Conservation (phyloP, 2,329 filamentous ascomycete species). For the Cladosporium sp. region DNA sequence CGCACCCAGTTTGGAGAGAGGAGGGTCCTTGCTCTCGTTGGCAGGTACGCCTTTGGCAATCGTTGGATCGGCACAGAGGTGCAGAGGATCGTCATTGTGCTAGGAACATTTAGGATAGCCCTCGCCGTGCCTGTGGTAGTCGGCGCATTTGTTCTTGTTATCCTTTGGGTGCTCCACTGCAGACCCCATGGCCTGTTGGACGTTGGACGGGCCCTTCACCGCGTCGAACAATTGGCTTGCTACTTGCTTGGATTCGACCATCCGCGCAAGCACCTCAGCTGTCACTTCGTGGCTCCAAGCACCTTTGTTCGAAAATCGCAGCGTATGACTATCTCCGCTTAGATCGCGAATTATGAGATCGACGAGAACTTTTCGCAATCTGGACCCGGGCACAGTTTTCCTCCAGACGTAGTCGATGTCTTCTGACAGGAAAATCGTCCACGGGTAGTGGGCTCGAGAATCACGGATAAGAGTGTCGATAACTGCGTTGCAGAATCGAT, state of each 20-base stretch:
- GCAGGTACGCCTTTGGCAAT: too few species aligned
- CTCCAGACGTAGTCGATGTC: not conserved
- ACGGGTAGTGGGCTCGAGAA: not conserved
- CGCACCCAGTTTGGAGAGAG: too few species aligned
- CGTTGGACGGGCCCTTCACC: not conserved
- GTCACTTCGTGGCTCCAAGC: too few species aligned
- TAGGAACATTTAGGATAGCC: not conserved
- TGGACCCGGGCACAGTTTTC: not conserved
- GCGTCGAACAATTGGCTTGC: not conserved
- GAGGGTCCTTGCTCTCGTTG: too few species aligned
- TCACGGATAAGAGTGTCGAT: not conserved
- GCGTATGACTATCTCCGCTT: too few species aligned
- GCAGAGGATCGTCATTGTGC: too few species aligned
- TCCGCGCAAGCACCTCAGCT: too few species aligned
- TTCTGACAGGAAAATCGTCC: not conserved
- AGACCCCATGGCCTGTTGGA: not conserved
- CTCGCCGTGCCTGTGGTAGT: not conserved
- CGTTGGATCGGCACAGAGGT: too few species aligned
- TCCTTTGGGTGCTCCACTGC: not conserved
- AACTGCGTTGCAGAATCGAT: not conserved
- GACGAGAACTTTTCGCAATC: not conserved
- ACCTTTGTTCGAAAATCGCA: too few species aligned
- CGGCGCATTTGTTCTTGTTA: not conserved
- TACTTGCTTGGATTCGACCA: too few species aligned
- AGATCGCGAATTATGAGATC: not conserved